A percentile compares a stretch with the other conserved stretches of the same genome.
Conservation (phyloP, 2,329 filamentous ascomycete genomes). For the Escovopsis weberi region DNA sequence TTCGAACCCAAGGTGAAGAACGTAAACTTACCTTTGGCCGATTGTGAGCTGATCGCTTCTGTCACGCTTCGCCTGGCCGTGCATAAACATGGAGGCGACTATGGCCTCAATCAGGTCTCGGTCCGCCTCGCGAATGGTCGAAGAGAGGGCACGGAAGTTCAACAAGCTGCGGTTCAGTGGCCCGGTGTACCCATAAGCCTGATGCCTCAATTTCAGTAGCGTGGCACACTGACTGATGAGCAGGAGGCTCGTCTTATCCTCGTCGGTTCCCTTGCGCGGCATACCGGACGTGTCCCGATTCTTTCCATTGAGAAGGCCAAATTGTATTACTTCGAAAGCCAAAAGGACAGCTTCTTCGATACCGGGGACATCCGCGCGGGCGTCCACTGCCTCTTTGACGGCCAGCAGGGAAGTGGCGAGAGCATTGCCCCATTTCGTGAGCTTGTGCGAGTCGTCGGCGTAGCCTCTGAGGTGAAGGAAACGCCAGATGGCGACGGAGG, state of each 20-base stretch:
- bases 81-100: slow-evolving; percentile 64
- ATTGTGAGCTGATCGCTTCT: slow-evolving; percentile 53
- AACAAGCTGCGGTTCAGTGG: slow-evolving; percentile 83
- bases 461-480: slow-evolving; percentile 85
- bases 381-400: slow-evolving; percentile 39
- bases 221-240: slow-evolving; percentile 79
- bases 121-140: slow-evolving; percentile 62
- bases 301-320: slow-evolving; percentile 62
- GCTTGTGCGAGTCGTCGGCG: slow-evolving; percentile 59
- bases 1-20: slow-evolving; percentile 2
- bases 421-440: slow-evolving; percentile 75
- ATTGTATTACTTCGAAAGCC: slow-evolving; percentile 70
- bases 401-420: slow-evolving; percentile 54
- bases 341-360: slow-evolving; percentile 69
- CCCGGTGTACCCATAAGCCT: slow-evolving; percentile 81
- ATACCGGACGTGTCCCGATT: slow-evolving; percentile 41
- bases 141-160: slow-evolving; percentile 71
- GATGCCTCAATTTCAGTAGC: slow-evolving; percentile 67
- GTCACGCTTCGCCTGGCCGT: slow-evolving; percentile 61
- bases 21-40: slow-evolving; percentile 47
- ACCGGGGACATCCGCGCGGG: slow-evolving; percentile 26
- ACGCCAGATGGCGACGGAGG: slow-evolving; percentile 66
- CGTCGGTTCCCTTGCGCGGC: slow-evolving; percentile 43
- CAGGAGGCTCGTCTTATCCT: slow-evolving; percentile 64
- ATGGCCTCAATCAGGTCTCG: slow-evolving; percentile 77